Evolutionary conservation across 192 early-diverging fungal species (phyloP).

Genomic region (Coemansia sp.): DNA sequence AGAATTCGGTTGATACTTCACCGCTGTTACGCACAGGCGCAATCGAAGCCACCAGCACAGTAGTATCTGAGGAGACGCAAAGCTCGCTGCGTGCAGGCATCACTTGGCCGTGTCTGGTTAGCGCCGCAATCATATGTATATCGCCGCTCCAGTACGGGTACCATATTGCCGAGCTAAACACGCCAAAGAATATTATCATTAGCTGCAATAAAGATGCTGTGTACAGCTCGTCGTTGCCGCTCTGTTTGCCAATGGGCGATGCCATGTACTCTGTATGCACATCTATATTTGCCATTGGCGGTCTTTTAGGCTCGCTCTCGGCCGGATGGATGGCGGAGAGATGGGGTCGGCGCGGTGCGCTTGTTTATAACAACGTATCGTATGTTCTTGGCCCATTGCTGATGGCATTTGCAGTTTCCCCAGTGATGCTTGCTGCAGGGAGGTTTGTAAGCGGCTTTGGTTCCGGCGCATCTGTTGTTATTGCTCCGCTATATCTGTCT

Average conservation of each 20-base stretch:
- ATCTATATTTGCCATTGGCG: slow-evolving; percentile 43
- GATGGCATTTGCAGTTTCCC: slow-evolving; percentile 63
- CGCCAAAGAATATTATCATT: slow-evolving; percentile 45
- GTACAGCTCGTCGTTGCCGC: slow-evolving; percentile 48
- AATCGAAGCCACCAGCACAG: neutral
- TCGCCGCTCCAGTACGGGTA: slow-evolving; percentile 56
- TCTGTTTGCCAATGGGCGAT: slow-evolving; percentile 72
- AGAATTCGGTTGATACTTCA: slow-evolving; percentile 34
- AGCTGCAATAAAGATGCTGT: slow-evolving; percentile 28
- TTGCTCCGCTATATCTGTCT: slow-evolving; percentile 78
- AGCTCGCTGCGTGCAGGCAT: slow-evolving; percentile 35
- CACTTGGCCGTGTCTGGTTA: slow-evolving; percentile 39
- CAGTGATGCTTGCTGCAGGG: slow-evolving; percentile 59
- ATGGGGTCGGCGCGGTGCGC: slow-evolving; percentile 68
- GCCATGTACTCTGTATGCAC: slow-evolving; percentile 57
- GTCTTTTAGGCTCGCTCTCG: slow-evolving; percentile 70
- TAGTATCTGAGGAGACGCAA: neutral
- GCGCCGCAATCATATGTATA: slow-evolving; percentile 34
- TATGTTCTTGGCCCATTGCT: slow-evolving; percentile 63
- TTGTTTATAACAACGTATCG: slow-evolving; percentile 66
- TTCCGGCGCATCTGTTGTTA: slow-evolving; percentile 70
- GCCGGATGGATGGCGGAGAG: slow-evolving; percentile 64
- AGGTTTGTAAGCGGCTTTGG: slow-evolving; percentile 77
- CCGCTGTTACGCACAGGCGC: slow-evolving; percentile 26
- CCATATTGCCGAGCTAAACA: slow-evolving; percentile 57